Evolutionary conservation across 2,329 filamentous ascomycete species (phyloP).

Genomic region (Venturia pyrina): DNA sequence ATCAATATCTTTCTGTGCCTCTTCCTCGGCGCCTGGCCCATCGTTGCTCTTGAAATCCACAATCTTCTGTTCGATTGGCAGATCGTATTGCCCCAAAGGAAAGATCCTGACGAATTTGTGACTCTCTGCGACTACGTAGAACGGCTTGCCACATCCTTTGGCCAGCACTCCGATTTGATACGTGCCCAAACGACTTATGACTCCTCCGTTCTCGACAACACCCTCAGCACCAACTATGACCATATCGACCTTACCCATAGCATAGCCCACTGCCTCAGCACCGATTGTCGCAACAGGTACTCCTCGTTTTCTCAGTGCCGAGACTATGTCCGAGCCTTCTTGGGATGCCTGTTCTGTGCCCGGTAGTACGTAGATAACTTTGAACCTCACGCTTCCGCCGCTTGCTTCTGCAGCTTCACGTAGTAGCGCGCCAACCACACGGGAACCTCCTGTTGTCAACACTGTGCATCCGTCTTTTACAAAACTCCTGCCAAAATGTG

Average conservation of each 20-base stretch:
- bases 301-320: conserved; percentile 58
- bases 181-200: conserved; percentile 77
- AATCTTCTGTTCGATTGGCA: conserved; percentile 70
- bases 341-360: conserved; percentile 19
- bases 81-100: conserved; percentile 68
- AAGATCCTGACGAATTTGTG: conserved; percentile 94
- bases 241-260: conserved; percentile 63
- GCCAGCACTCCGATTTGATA: conserved; percentile 81
- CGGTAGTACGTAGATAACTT: conserved; percentile 60
- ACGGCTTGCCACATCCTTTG: conserved; percentile 59
- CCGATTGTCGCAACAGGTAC: conserved; percentile 77
- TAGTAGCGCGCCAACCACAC: conserved; percentile 72
- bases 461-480: conserved; percentile 70
- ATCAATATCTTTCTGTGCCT: conserved; percentile 1
- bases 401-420: conserved; percentile 60
- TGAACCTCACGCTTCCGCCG: conserved; percentile 57
- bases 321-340: conserved; percentile 63
- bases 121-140: conserved; percentile 88
- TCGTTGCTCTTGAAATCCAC: conserved; percentile 56
- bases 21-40: conserved; percentile 14
- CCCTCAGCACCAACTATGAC: conserved; percentile 65
- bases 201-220: conserved; percentile 86
- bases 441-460: conserved; percentile 81
- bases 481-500: conserved; percentile 66
- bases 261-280: conserved; percentile 67